phyloP scores from a whole-genome alignment of 2,329 filamentous ascomycete species.

The Claviceps humidiphila region DNA sequence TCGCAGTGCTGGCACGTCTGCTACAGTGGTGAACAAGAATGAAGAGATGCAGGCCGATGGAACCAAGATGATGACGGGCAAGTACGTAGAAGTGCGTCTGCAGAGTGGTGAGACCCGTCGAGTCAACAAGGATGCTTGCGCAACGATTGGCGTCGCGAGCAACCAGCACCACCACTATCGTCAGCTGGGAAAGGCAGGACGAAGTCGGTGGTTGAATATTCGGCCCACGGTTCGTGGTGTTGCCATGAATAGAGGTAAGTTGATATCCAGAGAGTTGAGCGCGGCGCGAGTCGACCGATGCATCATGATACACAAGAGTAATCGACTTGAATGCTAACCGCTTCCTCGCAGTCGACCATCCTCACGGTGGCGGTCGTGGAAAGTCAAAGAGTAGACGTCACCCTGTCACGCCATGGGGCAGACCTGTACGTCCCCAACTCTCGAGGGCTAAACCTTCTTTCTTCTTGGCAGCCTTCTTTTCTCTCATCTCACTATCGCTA shows the following conservation, averaged over 20 bases:
- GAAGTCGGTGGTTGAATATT: slow-evolving; percentile 87
- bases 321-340: background rate
- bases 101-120: slow-evolving; percentile 88
- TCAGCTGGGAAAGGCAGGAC: slow-evolving; percentile 88
- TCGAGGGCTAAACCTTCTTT: background rate
- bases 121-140: slow-evolving; percentile 84
- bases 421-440: slow-evolving; percentile 53
- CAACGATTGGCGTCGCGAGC: slow-evolving; percentile 87
- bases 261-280: background rate
- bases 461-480: background rate
- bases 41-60: slow-evolving; percentile 53
- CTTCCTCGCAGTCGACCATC: slow-evolving; percentile 62
- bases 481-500: background rate
- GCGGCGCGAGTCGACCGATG: background rate
- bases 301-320: too few relatives aligned
- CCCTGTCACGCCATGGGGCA: slow-evolving; percentile 93
- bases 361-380: slow-evolving; percentile 95
- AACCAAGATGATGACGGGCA: slow-evolving; percentile 50
- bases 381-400: slow-evolving; percentile 98
- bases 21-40: slow-evolving; percentile 78
- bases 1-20: slow-evolving; percentile 86
- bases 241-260: slow-evolving; percentile 88
- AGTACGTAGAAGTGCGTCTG: slow-evolving; percentile 71
- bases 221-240: slow-evolving; percentile 91
- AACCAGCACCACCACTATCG: slow-evolving; percentile 84